phyloP scores from a whole-genome alignment of 371 early-diverging fungal genomes.

The Paraphysoderma sedebokerense region DNA sequence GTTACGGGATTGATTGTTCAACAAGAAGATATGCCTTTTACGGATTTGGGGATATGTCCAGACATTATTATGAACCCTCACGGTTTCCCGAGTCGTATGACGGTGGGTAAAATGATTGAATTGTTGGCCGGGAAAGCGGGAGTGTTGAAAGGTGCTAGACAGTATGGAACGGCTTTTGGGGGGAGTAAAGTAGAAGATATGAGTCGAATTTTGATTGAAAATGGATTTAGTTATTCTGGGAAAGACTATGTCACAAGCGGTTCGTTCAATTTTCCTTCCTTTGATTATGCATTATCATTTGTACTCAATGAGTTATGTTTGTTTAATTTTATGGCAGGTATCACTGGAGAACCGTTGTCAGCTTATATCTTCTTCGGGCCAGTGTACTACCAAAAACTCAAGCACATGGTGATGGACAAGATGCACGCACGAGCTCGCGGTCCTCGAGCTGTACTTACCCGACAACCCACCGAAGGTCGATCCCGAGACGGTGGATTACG shows the following conservation, averaged over 20 bases:
- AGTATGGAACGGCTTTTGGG: slow-evolving; percentile 97
- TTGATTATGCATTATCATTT: not conserved
- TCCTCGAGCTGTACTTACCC: slow-evolving; percentile 83
- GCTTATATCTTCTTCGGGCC: slow-evolving; percentile 98
- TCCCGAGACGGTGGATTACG: slow-evolving; percentile 95
- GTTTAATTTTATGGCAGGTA: slow-evolving; percentile 15
- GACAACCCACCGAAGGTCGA: slow-evolving; percentile 98
- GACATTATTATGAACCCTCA: slow-evolving; percentile 99
- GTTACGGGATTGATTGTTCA: slow-evolving; percentile 95
- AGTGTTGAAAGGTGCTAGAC: slow-evolving; percentile 79
- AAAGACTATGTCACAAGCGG: slow-evolving; percentile 97
- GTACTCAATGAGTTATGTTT: slow-evolving; percentile 11
- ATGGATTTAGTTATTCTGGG: slow-evolving; percentile 97
- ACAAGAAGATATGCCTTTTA: slow-evolving; percentile 98
- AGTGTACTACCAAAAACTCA: slow-evolving; percentile 95
- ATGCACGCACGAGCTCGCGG: slow-evolving; percentile 97
- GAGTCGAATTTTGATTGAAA: slow-evolving; percentile 75
- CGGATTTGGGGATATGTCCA: slow-evolving; percentile 88
- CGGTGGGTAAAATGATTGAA: slow-evolving; percentile 99
- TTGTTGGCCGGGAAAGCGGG: slow-evolving; percentile 96
- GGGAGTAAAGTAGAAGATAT: slow-evolving; percentile 93
- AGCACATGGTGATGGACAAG: slow-evolving; percentile 99
- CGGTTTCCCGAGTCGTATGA: slow-evolving; percentile 99
- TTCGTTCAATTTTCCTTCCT: slow-evolving; percentile 9
- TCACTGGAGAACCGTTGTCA: slow-evolving; percentile 80